These are phyloP conservation scores for Russula brevipes DNA, from an alignment of 768 basidiomycete species.

Conservation along the genomic window DNA sequence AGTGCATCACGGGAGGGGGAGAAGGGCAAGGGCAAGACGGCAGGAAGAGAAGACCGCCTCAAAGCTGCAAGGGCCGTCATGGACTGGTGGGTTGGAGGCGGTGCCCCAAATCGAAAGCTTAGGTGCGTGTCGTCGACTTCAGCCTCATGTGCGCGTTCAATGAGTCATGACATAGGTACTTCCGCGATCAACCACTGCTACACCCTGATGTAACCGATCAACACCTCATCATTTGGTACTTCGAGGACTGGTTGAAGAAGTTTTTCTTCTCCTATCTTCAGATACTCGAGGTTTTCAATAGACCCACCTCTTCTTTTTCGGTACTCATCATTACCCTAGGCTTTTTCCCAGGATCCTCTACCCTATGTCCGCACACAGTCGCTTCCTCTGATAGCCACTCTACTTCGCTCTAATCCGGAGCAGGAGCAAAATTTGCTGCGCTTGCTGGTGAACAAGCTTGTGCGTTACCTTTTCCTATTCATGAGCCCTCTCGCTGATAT, in stretches of 20 bases:
- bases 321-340: slow-evolving; percentile 37
- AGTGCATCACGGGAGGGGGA: slow-evolving; percentile 8
- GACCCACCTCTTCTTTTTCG: not conserved
- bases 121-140: slow-evolving; percentile 47
- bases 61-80: slow-evolving; percentile 87
- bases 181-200: slow-evolving; percentile 77
- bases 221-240: slow-evolving; percentile 77
- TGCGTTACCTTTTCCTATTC: slow-evolving; percentile 33
- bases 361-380: slow-evolving; percentile 9
- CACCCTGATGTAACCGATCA: slow-evolving; percentile 63
- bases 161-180: slow-evolving; percentile 53
- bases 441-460: slow-evolving; percentile 91
- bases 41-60: slow-evolving; percentile 83
- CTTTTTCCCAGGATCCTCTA: slow-evolving; percentile 64
- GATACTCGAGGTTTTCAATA: slow-evolving; percentile 67
- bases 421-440: slow-evolving; percentile 95
- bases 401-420: slow-evolving; percentile 87
- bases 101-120: slow-evolving; percentile 82
- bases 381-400: slow-evolving; percentile 56
- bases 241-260: slow-evolving; percentile 97
- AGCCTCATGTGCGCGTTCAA: not conserved
- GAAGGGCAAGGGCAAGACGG: slow-evolving; percentile 7
- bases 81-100: slow-evolving; percentile 97
- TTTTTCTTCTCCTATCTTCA: slow-evolving; percentile 92
- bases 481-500: not conserved